These are phyloP conservation scores for Metschnikowia koreensis DNA, from an alignment of 805 yeast species.

Conservation along the genomic window DNA sequence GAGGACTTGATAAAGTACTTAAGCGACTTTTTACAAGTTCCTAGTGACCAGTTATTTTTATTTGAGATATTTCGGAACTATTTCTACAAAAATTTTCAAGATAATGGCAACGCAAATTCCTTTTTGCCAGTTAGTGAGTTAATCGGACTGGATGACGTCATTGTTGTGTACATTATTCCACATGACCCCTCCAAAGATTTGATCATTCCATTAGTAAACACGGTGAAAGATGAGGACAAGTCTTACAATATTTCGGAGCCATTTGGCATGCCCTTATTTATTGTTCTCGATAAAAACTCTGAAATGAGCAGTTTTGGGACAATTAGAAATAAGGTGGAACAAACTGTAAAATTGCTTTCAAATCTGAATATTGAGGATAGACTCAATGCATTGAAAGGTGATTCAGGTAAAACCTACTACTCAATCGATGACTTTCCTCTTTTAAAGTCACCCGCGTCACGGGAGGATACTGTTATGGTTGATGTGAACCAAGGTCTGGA, in stretches of 20 bases:
- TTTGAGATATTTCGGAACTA: constrained; percentile 56
- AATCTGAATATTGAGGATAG: constrained; percentile 23
- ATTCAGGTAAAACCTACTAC: constrained; percentile 17
- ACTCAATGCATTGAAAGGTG: constrained; percentile 21
- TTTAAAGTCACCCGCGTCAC: constrained; percentile 13
- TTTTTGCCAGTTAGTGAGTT: constrained; percentile 68
- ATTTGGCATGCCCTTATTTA: constrained; percentile 77
- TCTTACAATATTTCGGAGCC: constrained; percentile 41
- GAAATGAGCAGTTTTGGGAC: constrained; percentile 57
- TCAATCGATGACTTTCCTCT: constrained; percentile 36
- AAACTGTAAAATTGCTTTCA: constrained; percentile 26
- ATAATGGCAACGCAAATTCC: constrained; percentile 48
- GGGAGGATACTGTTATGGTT: constrained; percentile 19
- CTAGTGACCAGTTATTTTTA: constrained; percentile 26
- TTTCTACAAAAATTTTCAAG: constrained; percentile 68
- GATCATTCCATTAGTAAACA: constrained; percentile 59
- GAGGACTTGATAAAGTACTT: constrained; percentile 62
- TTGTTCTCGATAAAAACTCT: constrained; percentile 47
- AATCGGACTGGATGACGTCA: constrained; percentile 59
- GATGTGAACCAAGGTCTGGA: constrained; percentile 10
- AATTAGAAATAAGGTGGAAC: constrained; percentile 57
- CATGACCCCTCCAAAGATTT: constrained; percentile 42
- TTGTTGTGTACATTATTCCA: constrained; percentile 59
- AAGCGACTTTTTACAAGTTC: constrained; percentile 42
- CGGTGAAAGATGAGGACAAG: constrained; percentile 36